Evolutionary conservation across 2,329 filamentous ascomycete species (phyloP).

Genomic region (Aspergillus bombycis): DNA sequence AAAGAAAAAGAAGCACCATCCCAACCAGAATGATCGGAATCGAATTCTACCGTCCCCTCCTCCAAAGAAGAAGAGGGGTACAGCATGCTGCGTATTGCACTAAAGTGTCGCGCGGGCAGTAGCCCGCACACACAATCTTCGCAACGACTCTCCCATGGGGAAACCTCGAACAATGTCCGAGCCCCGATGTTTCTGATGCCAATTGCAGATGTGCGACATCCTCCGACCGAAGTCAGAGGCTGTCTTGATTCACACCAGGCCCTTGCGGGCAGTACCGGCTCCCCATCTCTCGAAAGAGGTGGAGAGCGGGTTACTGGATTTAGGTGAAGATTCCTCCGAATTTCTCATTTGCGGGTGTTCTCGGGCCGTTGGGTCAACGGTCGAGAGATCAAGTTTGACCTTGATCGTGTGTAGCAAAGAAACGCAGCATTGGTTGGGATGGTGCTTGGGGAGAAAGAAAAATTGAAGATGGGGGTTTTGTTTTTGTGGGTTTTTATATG

Average conservation of each 20-base stretch:
- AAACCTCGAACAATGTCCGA: conserved; percentile 42
- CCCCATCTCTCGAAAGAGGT: conserved; percentile 22
- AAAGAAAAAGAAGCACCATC: conserved; percentile 67
- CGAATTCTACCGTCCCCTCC: conserved; percentile 67
- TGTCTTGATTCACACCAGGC: conserved; percentile 70
- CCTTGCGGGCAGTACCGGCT: conserved; percentile 74
- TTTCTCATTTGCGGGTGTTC: conserved; percentile 82
- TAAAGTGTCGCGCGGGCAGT: conserved; percentile 67
- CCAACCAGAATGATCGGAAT: conserved; percentile 91
- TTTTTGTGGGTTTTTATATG: conserved; percentile 8
- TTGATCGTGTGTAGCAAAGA: conserved; percentile 85
- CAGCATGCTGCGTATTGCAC: conserved; percentile 91
- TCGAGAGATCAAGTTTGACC: conserved; percentile 38
- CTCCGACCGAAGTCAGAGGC: not conserved
- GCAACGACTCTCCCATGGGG: conserved; percentile 91
- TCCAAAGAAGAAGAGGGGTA: conserved; percentile 32
- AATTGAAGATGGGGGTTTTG: conserved; percentile 30
- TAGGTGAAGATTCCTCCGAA: conserved; percentile 92
- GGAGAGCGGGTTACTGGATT: conserved; percentile 47
- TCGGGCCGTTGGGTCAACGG: conserved; percentile 9
- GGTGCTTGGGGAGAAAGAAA: conserved; percentile 65
- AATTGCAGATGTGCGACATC: conserved; percentile 69
- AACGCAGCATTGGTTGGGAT: conserved; percentile 91
- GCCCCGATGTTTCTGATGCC: conserved; percentile 92
- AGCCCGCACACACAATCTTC: conserved; percentile 76